phyloP scores from a whole-genome alignment of 1,284 basidiomycete species.

The Cystobasidium slooffiae region DNA sequence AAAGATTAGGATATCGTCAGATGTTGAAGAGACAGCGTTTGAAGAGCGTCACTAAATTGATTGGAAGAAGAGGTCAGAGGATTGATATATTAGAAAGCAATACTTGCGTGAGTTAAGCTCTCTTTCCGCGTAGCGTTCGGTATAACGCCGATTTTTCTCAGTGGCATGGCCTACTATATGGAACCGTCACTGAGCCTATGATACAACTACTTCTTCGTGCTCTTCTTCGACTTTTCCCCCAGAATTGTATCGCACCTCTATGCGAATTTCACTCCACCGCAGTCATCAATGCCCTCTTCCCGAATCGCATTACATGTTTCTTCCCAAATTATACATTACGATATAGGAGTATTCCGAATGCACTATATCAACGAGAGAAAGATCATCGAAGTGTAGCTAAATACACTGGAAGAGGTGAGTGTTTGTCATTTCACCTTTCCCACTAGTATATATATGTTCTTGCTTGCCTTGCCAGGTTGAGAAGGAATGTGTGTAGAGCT shows the following conservation, averaged over 20 bases:
- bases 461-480: too few relatives aligned
- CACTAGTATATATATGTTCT: background rate
- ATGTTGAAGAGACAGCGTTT: slow-evolving; percentile 36
- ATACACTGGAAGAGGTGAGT: slow-evolving; percentile 38
- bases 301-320: slow-evolving; percentile 32
- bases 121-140: background rate
- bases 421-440: background rate
- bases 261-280: slow-evolving; percentile 44
- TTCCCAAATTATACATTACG: slow-evolving; percentile 37
- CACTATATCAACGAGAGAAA: slow-evolving; percentile 10
- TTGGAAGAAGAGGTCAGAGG: background rate
- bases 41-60: slow-evolving; percentile 25
- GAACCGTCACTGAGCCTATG: background rate
- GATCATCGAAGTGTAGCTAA: slow-evolving; percentile 34
- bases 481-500: background rate
- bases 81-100: slow-evolving; percentile 38
- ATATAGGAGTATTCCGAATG: slow-evolving; percentile 29
- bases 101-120: slow-evolving; percentile 23
- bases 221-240: background rate
- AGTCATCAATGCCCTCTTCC: slow-evolving; percentile 41
- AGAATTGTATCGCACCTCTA: slow-evolving; percentile 37
- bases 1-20: slow-evolving; percentile 30
- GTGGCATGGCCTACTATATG: background rate
- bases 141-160: background rate
- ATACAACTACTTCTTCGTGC: background rate